Evolutionary conservation across 306 rosid species (phyloP).

Genomic region (Potentilla sterilis): DNA sequence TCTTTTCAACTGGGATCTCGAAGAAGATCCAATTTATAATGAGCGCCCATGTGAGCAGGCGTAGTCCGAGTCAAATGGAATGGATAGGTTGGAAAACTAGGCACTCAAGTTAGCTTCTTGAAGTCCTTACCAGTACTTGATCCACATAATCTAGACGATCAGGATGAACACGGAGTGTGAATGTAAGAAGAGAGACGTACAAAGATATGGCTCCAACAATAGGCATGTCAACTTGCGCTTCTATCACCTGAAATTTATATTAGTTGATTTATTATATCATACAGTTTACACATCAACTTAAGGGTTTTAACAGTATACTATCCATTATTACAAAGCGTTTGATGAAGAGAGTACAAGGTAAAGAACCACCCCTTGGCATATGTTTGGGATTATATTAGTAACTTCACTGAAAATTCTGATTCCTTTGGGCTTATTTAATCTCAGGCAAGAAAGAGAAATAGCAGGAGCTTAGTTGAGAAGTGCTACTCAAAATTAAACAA

Average conservation of each 20-base stretch:
- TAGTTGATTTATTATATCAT: background rate
- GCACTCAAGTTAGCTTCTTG: constrained; percentile 2
- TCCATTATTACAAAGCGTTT: background rate
- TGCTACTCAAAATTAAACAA: background rate
- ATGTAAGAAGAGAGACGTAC: constrained; percentile 51
- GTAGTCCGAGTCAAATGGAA: background rate
- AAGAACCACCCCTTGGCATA: background rate
- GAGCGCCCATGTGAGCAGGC: background rate
- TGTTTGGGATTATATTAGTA: background rate
- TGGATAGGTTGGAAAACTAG: background rate
- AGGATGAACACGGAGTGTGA: constrained; percentile 54
- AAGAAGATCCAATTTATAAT: background rate
- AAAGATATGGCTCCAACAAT: constrained; percentile 44
- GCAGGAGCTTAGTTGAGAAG: background rate
- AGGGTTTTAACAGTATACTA: background rate
- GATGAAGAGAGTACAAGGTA: background rate
- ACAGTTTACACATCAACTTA: background rate
- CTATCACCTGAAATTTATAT: constrained; percentile 37
- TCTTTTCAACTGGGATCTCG: background rate
- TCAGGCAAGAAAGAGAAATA: background rate
- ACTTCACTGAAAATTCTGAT: background rate
- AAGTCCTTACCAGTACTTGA: constrained; percentile 44
- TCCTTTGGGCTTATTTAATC: background rate
- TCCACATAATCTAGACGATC: constrained; percentile 55
- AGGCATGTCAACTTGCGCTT: constrained; percentile 53